phyloP scores from a whole-genome alignment of 371 early-diverging fungal genomes.

The Mortierella sp. region DNA sequence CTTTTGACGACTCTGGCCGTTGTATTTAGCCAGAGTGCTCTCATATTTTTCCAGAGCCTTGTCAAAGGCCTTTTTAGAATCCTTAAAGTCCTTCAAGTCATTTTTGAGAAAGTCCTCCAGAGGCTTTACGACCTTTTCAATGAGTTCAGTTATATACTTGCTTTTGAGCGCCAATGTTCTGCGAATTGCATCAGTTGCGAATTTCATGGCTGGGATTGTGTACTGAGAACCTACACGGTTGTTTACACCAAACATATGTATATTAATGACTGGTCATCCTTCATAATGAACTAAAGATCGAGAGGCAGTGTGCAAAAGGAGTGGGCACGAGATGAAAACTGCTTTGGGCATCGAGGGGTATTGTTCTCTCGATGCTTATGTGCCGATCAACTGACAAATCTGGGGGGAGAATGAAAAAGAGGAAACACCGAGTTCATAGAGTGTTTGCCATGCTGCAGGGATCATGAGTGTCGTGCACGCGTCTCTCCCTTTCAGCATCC shows the following conservation, averaged over 20 bases:
- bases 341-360: neutral
- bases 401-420: neutral
- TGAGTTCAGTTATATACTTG: slow-evolving; percentile 67
- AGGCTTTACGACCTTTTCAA: slow-evolving; percentile 72
- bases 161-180: slow-evolving; percentile 44
- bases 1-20: slow-evolving; percentile 70
- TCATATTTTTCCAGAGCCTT: slow-evolving; percentile 75
- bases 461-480: slow-evolving; percentile 16
- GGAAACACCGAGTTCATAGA: neutral
- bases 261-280: neutral
- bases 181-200: slow-evolving; percentile 43
- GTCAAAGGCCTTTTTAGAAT: slow-evolving; percentile 70
- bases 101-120: slow-evolving; percentile 71
- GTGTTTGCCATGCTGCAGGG: neutral
- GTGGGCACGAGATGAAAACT: slow-evolving; percentile 10
- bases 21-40: slow-evolving; percentile 69
- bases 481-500: neutral
- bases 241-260: neutral
- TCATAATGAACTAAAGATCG: neutral
- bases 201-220: slow-evolving; percentile 47
- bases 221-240: slow-evolving; percentile 41
- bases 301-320: neutral
- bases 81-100: slow-evolving; percentile 73
- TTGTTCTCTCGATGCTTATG: neutral
- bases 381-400: slow-evolving; percentile 14